Percentiles rank a stretch among this genome's conserved stretches.
Conservation (phyloP, 1,284 basidiomycete species). For the Grifola frondosa region DNA sequence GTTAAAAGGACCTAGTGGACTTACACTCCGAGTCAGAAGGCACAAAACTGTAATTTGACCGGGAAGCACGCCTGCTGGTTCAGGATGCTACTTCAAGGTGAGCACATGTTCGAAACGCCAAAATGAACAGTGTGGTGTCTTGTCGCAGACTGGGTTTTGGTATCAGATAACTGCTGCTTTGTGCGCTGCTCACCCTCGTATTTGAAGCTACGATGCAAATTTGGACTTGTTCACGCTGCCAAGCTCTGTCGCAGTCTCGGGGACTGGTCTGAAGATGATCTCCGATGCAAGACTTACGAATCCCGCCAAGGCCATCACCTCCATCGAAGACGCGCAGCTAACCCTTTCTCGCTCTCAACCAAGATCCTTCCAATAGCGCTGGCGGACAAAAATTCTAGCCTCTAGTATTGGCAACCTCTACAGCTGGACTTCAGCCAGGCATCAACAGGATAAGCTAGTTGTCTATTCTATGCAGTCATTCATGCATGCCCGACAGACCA, state of each 20-base stretch:
- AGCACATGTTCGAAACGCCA: too few species aligned
- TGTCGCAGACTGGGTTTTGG: too few species aligned
- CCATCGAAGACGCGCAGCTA: slow-evolving; percentile 37
- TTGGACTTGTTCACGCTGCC: slow-evolving; percentile 46
- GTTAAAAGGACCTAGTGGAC: too few species aligned
- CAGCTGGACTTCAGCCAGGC: slow-evolving; percentile 46
- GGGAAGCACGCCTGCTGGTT: too few species aligned
- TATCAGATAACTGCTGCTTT: too few species aligned
- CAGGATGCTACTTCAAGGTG: too few species aligned
- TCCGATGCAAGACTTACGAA: slow-evolving; percentile 49
- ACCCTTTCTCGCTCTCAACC: background rate
- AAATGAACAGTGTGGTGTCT: too few species aligned
- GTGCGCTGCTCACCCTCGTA: too few species aligned
- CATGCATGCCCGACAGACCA: slow-evolving; percentile 35
- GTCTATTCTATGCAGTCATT: background rate
- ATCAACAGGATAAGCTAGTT: slow-evolving; percentile 47
- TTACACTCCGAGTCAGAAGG: too few species aligned
- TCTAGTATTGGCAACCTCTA: slow-evolving; percentile 52
- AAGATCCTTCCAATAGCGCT: slow-evolving; percentile 30
- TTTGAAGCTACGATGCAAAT: slow-evolving; percentile 49
- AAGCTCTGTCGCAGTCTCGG: slow-evolving; percentile 45
- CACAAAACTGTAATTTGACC: too few species aligned
- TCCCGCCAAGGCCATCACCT: slow-evolving; percentile 42
- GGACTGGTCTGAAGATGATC: slow-evolving; percentile 46
- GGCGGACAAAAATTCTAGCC: slow-evolving; percentile 45